Base-by-base conservation (phyloP, 2,329 filamentous ascomycete species). In the Gnomoniopsis smithogilvyi region DNA sequence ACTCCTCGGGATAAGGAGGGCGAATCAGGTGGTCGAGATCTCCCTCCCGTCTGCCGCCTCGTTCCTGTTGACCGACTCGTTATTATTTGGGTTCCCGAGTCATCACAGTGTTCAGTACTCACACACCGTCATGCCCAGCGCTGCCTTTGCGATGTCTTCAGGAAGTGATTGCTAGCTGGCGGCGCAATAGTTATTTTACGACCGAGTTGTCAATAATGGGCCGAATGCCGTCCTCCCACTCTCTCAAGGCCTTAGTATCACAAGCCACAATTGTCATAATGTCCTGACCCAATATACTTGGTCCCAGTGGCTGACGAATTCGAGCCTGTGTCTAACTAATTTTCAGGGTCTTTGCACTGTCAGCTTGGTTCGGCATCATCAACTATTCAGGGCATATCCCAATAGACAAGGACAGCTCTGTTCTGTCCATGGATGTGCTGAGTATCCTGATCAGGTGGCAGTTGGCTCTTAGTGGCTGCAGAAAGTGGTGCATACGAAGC, bases 1-100 rank as follows among this genome's bases (percentile, higher is more conserved):
- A 34, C n/a, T 48, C 7, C 43, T 47, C 51, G 47, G 51, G 22
- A 24, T 26, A 58, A 43, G 46, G 55, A 59, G 52, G 41, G 38
- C 51, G 55, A 56, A 61, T 59, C 55, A 52, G 51, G 30, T 30
- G 22, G 34, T 43, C 26, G 26, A 52, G 43, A 57, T 51, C 14
- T 43, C 49, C 19, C 15, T 47, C 45, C 19, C 17, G 45, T 50
- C 41, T 21, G 19, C 43, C 22, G 34, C 50, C 54, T 21, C 50
- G 26, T 47, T 41, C 46, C 45, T 34, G 51, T 34, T 36, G 30
- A 47, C 56, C 56, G 50, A 49, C 52, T 59, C 56, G 52, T 34
- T 30, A 34, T 53, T 56, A 19, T 22, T 24, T 45, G 19, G 56
- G 50, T 54, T 26, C 38, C 55, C 41, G 51, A 53, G 51, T 41